Conservation (phyloP, 345 rosid genomes). For the Pelargonium nanum region DNA sequence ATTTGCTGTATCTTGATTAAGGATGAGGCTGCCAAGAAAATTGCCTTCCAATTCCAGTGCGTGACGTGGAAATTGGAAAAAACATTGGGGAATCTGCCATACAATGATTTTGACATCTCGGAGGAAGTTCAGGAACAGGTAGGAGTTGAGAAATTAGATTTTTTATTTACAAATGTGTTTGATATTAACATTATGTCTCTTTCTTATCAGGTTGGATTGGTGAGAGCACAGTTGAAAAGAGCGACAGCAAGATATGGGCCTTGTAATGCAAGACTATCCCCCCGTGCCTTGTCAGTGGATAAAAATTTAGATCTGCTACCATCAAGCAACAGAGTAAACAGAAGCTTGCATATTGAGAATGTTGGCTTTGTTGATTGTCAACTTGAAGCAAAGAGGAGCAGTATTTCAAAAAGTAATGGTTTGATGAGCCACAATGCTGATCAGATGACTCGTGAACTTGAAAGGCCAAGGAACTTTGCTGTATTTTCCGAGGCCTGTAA, state of each 20-base stretch:
- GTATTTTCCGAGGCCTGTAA: slow-evolving; percentile 22
- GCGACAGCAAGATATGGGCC: slow-evolving; percentile 66
- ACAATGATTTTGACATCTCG: slow-evolving; percentile 59
- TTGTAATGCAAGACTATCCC: slow-evolving; percentile 31
- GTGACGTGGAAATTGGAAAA: slow-evolving; percentile 83
- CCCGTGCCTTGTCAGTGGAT: slow-evolving; percentile 31
- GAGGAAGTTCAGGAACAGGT: slow-evolving; percentile 89
- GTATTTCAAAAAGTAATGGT: slow-evolving; percentile 14
- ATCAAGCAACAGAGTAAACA: slow-evolving; percentile 11
- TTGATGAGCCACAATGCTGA: slow-evolving; percentile 8
- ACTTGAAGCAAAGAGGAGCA: slow-evolving; percentile 22
- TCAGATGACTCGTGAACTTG: slow-evolving; percentile 12
- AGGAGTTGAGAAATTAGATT: not conserved
- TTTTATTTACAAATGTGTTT: too few relatives aligned
- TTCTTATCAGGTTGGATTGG: slow-evolving; percentile 46
- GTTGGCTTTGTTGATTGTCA: slow-evolving; percentile 18
- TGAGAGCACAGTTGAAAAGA: slow-evolving; percentile 68
- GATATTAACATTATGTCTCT: too few relatives aligned
- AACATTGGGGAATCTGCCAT: slow-evolving; percentile 57
- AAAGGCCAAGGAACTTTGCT: slow-evolving; percentile 25
- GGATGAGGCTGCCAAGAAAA: slow-evolving; percentile 66
- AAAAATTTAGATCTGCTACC: slow-evolving; percentile 18
- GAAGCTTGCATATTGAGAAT: slow-evolving; percentile 23
- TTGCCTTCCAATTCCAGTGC: slow-evolving; percentile 64
- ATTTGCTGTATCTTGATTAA: slow-evolving; percentile 33